Evolutionary conservation across 768 basidiomycete species (phyloP).

Genomic region (Hortiboletus flavorubellus): DNA sequence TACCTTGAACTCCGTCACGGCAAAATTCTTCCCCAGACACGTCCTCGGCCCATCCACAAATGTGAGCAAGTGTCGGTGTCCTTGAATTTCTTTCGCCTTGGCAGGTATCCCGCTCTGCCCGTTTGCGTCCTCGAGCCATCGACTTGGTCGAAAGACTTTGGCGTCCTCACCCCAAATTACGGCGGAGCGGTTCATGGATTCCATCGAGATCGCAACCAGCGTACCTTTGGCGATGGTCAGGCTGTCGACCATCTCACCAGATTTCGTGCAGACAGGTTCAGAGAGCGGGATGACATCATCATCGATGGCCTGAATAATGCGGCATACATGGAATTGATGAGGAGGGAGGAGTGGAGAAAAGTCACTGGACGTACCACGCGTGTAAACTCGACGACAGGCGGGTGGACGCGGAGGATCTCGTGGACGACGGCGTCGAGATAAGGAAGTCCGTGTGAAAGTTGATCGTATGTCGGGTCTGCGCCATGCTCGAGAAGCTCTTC

Average conservation of each 20-base stretch:
- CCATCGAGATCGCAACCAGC: slow-evolving; percentile 40
- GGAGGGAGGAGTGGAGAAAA: not conserved
- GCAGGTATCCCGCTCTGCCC: slow-evolving; percentile 15
- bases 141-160: slow-evolving; percentile 54
- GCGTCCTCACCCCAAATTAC: slow-evolving; percentile 60
- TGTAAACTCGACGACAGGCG: slow-evolving; percentile 30
- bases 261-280: slow-evolving; percentile 39
- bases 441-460: slow-evolving; percentile 46
- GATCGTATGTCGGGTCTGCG: slow-evolving; percentile 52
- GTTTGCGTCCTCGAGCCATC: slow-evolving; percentile 47
- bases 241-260: slow-evolving; percentile 36
- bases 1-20: slow-evolving; percentile 35
- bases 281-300: slow-evolving; percentile 60
- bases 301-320: slow-evolving; percentile 35
- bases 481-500: slow-evolving; percentile 44
- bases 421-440: slow-evolving; percentile 52
- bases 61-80: slow-evolving; percentile 47
- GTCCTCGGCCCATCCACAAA: slow-evolving; percentile 49
- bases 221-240: slow-evolving; percentile 48
- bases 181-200: slow-evolving; percentile 46
- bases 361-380: slow-evolving; percentile 11
- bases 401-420: slow-evolving; percentile 43
- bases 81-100: slow-evolving; percentile 41
- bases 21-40: slow-evolving; percentile 49
- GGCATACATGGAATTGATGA: not conserved